A percentile compares a stretch with the other conserved stretches of the same genome.
Conservation (phyloP, 2,329 filamentous ascomycete species). For the Aspergillus sp. region DNA sequence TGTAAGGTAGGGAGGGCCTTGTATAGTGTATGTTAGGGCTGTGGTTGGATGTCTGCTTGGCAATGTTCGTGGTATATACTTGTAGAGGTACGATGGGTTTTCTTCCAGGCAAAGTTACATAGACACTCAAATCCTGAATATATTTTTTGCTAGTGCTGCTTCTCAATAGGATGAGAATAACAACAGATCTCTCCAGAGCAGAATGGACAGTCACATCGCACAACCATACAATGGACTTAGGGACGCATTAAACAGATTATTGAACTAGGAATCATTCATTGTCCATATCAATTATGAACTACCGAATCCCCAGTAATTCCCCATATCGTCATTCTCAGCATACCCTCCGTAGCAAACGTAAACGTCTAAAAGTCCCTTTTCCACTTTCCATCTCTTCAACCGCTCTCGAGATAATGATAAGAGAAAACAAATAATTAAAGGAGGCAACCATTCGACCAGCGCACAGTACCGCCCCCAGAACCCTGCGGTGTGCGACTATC, state of each 20-base stretch:
- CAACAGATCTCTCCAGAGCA: too few species aligned
- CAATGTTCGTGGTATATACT: not conserved
- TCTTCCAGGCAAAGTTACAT: too few species aligned
- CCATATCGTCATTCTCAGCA: not conserved
- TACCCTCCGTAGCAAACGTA: conserved; percentile 9
- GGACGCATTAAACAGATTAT: too few species aligned
- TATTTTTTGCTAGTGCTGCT: too few species aligned
- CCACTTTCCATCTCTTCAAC: conserved; percentile 16
- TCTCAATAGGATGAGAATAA: too few species aligned
- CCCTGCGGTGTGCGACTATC: conserved; percentile 34
- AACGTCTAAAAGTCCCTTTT: not conserved
- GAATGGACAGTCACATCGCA: too few species aligned
- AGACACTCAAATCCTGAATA: too few species aligned
- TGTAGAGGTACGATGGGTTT: too few species aligned
- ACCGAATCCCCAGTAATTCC: conserved; percentile 9
- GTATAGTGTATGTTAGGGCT: not conserved
- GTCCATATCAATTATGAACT: too few species aligned
- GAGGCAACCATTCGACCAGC: conserved; percentile 37
- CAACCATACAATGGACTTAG: too few species aligned
- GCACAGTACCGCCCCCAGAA: conserved; percentile 32
- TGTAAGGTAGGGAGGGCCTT: conserved; percentile 9
- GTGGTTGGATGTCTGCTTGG: not conserved
- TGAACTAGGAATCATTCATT: too few species aligned
- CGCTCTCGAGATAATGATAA: not conserved
- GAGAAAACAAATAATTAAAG: conserved; percentile 22